Evolutionary conservation across 441 rosid species (phyloP).

Genomic region (Populus hybrid): DNA sequence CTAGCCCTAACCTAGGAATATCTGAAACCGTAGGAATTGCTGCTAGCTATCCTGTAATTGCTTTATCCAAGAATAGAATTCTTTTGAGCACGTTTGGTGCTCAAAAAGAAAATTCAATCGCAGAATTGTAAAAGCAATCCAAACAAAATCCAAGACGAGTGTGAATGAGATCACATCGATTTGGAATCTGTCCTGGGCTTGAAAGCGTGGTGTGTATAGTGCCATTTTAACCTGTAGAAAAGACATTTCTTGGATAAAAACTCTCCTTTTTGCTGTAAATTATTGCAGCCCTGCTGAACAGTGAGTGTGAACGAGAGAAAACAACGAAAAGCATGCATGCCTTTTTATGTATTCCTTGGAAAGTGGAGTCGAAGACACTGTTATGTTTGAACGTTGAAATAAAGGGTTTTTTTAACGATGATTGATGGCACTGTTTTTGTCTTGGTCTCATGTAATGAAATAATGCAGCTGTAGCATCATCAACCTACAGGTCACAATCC

Average conservation of each 20-base stretch:
- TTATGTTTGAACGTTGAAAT: slow-evolving; percentile 1
- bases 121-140: too few species aligned
- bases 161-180: too few species aligned
- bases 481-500: too few species aligned
- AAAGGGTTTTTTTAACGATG: neutral
- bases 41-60: too few species aligned
- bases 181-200: neutral
- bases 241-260: neutral
- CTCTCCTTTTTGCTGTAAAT: neutral
- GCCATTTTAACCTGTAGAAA: neutral
- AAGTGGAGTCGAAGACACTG: neutral
- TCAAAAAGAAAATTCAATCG: too few species aligned
- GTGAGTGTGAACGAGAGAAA: neutral
- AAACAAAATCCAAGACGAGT: too few species aligned
- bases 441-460: neutral
- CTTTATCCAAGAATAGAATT: too few species aligned
- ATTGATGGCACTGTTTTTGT: neutral
- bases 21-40: too few species aligned
- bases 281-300: neutral
- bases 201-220: neutral
- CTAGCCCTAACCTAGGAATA: too few species aligned
- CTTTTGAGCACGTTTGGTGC: too few species aligned
- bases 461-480: neutral
- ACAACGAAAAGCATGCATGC: neutral
- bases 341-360: neutral